A percentile compares a stretch with the other conserved stretches of the same genome.
These are phyloP conservation scores for Mucor circinelloides DNA, from an alignment of 371 early-diverging fungal genomes.

Conservation along the genomic window DNA sequence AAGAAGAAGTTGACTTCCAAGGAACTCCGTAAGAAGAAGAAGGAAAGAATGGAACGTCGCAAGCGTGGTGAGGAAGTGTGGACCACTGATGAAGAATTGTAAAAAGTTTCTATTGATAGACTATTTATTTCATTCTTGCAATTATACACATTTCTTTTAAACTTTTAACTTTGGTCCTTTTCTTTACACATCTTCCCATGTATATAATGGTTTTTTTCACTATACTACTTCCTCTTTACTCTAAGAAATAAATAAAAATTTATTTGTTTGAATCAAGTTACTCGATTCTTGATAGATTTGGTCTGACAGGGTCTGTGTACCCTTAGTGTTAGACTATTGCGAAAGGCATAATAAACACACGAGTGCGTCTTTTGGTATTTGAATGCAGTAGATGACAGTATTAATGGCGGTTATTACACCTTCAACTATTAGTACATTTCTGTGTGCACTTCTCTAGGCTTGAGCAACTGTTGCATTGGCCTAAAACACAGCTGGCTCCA, in stretches of 20 bases:
- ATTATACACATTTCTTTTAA: not conserved
- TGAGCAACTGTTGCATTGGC: not conserved
- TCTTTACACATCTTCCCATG: not conserved
- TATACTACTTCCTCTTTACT: not conserved
- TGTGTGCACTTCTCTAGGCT: not conserved
- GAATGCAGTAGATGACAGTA: too few relatives aligned
- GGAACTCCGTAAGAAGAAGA: conserved; percentile 57
- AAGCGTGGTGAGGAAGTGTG: conserved; percentile 58
- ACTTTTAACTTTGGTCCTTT: not conserved
- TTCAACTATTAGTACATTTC: too few relatives aligned
- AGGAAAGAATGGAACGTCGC: conserved; percentile 55
- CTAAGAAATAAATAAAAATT: not conserved
- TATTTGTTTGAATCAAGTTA: not conserved
- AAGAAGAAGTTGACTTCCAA: conserved; percentile 51
- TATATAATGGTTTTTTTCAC: not conserved
- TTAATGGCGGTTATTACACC: too few relatives aligned
- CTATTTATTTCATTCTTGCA: conserved; percentile 2
- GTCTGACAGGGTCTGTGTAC: too few relatives aligned
- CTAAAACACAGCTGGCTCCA: not conserved
- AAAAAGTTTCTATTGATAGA: conserved; percentile 16
- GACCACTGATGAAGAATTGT: conserved; percentile 43
- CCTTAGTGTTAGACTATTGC: too few relatives aligned
- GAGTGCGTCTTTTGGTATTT: too few relatives aligned
- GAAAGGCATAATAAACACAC: too few relatives aligned
- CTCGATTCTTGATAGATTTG: too few relatives aligned